A percentile compares a stretch with the other conserved stretches of the same genome.
Conservation (phyloP, 208 protist species). For the Crithidia mellificae region DNA sequence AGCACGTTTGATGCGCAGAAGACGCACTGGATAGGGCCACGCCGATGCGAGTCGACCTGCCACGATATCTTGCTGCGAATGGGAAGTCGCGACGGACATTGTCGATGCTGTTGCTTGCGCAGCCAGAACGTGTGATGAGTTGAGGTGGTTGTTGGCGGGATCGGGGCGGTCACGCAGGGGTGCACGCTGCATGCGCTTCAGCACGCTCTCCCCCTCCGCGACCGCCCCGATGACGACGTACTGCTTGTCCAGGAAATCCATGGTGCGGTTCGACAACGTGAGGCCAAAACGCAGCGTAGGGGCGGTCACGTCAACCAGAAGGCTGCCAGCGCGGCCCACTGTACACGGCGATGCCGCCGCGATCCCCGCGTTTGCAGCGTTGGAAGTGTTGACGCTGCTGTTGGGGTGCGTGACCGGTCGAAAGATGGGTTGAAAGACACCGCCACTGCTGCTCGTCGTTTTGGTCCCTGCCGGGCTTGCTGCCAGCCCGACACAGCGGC, state of each 20-base stretch:
- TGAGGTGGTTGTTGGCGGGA: too few species aligned
- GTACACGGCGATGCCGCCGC: slow-evolving; percentile 10
- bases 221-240: slow-evolving; percentile 68
- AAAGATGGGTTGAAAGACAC: slow-evolving; percentile 17
- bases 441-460: not conserved
- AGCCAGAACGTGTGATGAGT: too few species aligned
- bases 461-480: not conserved
- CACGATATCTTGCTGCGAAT: slow-evolving; percentile 4
- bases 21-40: slow-evolving; percentile 46
- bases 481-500: slow-evolving; percentile 19
- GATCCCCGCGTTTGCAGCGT: too few species aligned
- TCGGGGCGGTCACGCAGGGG: slow-evolving; percentile 21
- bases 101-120: too few species aligned
- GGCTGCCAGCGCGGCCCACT: slow-evolving; percentile 37
- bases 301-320: slow-evolving; percentile 49
- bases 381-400: not conserved
- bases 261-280: slow-evolving; percentile 48
- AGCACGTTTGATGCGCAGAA: slow-evolving; percentile 66
- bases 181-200: slow-evolving; percentile 46
- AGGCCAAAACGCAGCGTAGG: slow-evolving; percentile 48
- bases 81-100: too few species aligned
- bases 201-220: slow-evolving; percentile 50
- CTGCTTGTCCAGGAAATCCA: slow-evolving; percentile 61
- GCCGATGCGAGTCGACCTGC: slow-evolving; percentile 24
- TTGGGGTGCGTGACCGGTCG: not conserved